Evolutionary conservation across 108 stramenopile species (phyloP), one percentile per base, ranked within the genome.

Genomic region (Skeletonema tropicum): DNA sequence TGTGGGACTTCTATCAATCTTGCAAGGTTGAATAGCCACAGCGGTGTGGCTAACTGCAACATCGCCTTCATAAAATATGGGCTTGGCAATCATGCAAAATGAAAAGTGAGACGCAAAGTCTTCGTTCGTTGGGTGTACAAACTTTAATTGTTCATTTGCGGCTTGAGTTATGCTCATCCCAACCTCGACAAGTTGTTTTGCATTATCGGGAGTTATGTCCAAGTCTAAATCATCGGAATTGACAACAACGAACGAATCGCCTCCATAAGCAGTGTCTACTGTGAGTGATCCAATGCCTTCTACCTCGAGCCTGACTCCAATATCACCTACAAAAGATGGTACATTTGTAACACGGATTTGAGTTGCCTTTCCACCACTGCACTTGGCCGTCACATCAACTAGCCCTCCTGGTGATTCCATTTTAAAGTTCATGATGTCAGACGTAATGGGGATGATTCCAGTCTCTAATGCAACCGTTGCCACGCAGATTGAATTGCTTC

Each of bases 221-320:
- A 60, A 25, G 61, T 17, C 58, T 12, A 25, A 1, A 41, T 46
- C 19, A 15, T 42, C 6, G 33, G 71, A 39, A 60, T 83, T 64
- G 9, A 78, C 82, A 15, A 83, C 57, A 39, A 39, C 70, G 39
- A 77, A 83, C 46, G 63, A 78, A 76, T 77, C 77, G 15, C 82
- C 82, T 10, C 82, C 82, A 64, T 68, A 83, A 21, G 82, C 82
- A 38, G 77, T 58, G 55, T 73, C 71, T 17, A 65, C 21, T 13
- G 33, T 42, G 2, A 71, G 69, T 23, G 21, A 8, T 10, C 52
- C 70, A 21, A 38, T 39, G n/a, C 30, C 41, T 33, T 66, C 25
- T 6, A 82, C 60, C 15, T 61, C 42, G 17, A 83, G 62, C 15
- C 33, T n/a, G 19, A 71, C 62, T 41, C 66, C 65, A 32, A 68